Percentiles rank a stretch among this genome's conserved stretches.
Evolutionary conservation across 1,139 yeast genomes (phyloP).

Genomic region (Lodderomyces elongisporus): DNA sequence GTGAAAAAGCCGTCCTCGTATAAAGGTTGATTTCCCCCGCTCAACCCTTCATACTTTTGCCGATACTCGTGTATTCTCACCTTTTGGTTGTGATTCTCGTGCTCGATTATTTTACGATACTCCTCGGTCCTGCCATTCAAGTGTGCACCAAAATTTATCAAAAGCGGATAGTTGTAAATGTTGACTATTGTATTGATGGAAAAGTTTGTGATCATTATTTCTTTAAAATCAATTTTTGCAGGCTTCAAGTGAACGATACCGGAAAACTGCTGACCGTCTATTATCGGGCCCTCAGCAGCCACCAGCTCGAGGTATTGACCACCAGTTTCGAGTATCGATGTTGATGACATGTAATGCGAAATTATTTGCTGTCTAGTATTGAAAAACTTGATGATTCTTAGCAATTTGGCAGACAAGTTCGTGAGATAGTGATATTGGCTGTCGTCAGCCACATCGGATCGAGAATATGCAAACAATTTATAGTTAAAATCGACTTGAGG

Average conservation of each 20-base stretch:
- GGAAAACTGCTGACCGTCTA: conserved; percentile 2
- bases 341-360: conserved; percentile 18
- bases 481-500: conserved; percentile 30
- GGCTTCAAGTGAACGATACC: conserved; percentile 25
- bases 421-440: conserved; percentile 18
- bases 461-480: conserved; percentile 18
- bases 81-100: conserved; percentile 13
- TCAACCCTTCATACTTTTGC: conserved; percentile 5
- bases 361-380: conserved; percentile 23
- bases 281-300: conserved; percentile 2
- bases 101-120: conserved; percentile 7
- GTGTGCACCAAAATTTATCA: conserved; percentile 9
- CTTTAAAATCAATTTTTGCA: conserved; percentile 20
- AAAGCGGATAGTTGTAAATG: conserved; percentile 21
- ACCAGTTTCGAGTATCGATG: conserved; percentile 16
- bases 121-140: conserved; percentile 4
- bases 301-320: conserved; percentile 15
- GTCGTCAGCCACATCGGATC: conserved; percentile 13
- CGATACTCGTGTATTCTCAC: conserved; percentile 10
- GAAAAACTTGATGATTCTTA: conserved; percentile 27
- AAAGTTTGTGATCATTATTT: conserved; percentile 20
- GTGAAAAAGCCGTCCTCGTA: not conserved
- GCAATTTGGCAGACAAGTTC: conserved; percentile 18
- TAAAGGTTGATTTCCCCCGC: not conserved
- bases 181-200: conserved; percentile 15